Conservation (phyloP, 2,329 filamentous ascomycete species). For the Ophiostoma novo-ulmi region DNA sequence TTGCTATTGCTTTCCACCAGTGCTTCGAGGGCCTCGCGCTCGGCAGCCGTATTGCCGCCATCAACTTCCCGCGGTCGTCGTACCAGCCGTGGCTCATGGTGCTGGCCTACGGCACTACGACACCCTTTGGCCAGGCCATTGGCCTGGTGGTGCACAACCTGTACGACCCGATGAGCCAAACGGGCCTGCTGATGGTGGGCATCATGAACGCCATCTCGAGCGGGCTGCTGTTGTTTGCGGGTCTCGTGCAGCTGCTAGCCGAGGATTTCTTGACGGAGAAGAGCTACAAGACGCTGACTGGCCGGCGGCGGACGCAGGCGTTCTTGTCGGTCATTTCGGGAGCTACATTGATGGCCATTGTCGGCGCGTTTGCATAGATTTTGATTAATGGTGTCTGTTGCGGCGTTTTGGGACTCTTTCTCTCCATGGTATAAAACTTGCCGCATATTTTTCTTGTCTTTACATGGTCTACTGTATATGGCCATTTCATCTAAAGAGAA, state of each 20-base stretch:
- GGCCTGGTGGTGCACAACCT: slow-evolving; percentile 71
- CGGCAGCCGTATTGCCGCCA: slow-evolving; percentile 75
- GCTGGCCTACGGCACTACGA: slow-evolving; percentile 68
- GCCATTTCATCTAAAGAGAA: neutral
- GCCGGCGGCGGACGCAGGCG: slow-evolving; percentile 56
- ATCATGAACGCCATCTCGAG: slow-evolving; percentile 83
- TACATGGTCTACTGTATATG: neutral
- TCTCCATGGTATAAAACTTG: neutral
- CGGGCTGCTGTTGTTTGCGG: slow-evolving; percentile 74
- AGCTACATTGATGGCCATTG: slow-evolving; percentile 63
- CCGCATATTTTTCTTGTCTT: neutral
- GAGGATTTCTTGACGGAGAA: slow-evolving; percentile 78
- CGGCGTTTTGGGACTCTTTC: neutral
- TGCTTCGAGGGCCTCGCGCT: slow-evolving; percentile 85
- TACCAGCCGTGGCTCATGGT: slow-evolving; percentile 79
- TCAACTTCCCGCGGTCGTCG: slow-evolving; percentile 70
- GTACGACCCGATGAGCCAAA: slow-evolving; percentile 72
- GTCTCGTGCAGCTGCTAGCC: slow-evolving; percentile 75
- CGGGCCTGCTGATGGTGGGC: slow-evolving; percentile 74
- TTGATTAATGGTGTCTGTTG: neutral
- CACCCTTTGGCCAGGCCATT: slow-evolving; percentile 77
- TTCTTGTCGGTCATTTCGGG: slow-evolving; percentile 60
- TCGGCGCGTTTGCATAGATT: slow-evolving; percentile 63
- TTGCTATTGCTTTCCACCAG: slow-evolving; percentile 80
- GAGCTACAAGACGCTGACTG: slow-evolving; percentile 63